Conservation (phyloP, 164 flowering plant genomes). For the Liriodendron chinense region DNA sequence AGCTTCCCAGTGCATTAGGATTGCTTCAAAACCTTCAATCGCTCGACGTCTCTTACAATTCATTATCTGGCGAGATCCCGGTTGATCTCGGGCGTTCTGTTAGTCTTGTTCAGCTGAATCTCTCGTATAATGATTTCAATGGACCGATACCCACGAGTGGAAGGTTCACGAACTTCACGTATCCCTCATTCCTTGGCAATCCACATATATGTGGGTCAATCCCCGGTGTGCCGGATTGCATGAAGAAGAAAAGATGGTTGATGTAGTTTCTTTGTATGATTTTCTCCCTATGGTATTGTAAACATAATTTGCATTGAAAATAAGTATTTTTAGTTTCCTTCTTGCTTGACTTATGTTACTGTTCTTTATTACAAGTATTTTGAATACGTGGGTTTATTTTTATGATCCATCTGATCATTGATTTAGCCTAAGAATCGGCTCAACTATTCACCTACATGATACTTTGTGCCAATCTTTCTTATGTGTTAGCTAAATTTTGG, state of each 20-base stretch:
- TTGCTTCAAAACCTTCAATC: constrained; percentile 36
- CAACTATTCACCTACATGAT: too few species aligned
- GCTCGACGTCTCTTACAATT: constrained; percentile 47
- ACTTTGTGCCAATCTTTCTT: too few species aligned
- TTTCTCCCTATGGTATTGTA: too few species aligned
- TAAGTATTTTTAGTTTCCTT: too few species aligned
- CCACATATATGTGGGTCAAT: constrained; percentile 39
- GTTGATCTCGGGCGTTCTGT: constrained; percentile 26
- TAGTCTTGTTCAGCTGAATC: constrained; percentile 39
- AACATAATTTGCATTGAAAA: too few species aligned
- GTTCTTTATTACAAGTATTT: too few species aligned
- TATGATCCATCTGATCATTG: too few species aligned
- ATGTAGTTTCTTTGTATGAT: too few species aligned
- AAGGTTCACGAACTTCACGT: constrained; percentile 24
- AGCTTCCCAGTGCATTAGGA: constrained; percentile 46
- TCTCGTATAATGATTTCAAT: constrained; percentile 46
- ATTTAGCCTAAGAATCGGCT: too few species aligned
- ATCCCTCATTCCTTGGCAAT: constrained; percentile 41
- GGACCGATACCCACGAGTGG: constrained; percentile 50
- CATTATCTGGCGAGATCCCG: constrained; percentile 42
- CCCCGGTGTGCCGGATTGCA: constrained; percentile 28
- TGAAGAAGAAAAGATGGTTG: constrained; percentile 6
- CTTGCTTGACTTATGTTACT: too few species aligned
- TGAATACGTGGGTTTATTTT: too few species aligned
- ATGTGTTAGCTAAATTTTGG: too few species aligned